Evolutionary conservation across 2,329 filamentous ascomycete genomes (phyloP), one percentile per base, ranked within the genome.

Genomic region (Grosmannia huntii): DNA sequence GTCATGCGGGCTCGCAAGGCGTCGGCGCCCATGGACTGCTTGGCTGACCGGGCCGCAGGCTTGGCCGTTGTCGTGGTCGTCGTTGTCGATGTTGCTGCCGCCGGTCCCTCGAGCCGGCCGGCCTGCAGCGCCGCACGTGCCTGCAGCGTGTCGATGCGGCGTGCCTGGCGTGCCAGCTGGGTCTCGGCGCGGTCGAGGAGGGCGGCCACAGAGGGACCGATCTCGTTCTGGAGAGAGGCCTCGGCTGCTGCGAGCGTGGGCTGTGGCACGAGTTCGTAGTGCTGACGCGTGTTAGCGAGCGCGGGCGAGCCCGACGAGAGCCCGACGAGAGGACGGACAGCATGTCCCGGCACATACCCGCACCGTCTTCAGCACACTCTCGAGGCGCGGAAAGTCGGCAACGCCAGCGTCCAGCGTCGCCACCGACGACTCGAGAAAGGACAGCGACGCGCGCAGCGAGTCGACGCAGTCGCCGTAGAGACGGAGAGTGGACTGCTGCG

Each of bases 241-340:
- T 96, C 91, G 36, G 91, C 91, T 62, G 86, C 81, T 61, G 85
- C 84, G 51, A 96, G 82, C 56, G 88, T 88, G 14, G 87, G 83
- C 69, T 95, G 89, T 19, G 90, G 89, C 65, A 96, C 88, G 49
- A 96, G 84, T 70, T 96, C 91, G 72, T 95, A 96, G 74, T 96
- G 91, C 86, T 95, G 61, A 9, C 31, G 9, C 6, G 11, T 2
- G 31, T 33, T 9, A 33, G 31, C 4, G 31, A 46, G 23, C 14
- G 28, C 3, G 36, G 50, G 33, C 19, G 69, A 28, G 28, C 28
- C n/a, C n/a, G 28, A 28, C 28, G 28, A 28, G 28, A 28, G 28
- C 28, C n/a, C n/a, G 28, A 28, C 28, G 28, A 28, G 28, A n/a
- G n/a, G n/a, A n/a, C 1, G 7, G 28, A 28, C 28, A 1, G 5